Evolutionary conservation across 345 rosid species (phyloP).

Genomic region (Trapa bicornis): DNA sequence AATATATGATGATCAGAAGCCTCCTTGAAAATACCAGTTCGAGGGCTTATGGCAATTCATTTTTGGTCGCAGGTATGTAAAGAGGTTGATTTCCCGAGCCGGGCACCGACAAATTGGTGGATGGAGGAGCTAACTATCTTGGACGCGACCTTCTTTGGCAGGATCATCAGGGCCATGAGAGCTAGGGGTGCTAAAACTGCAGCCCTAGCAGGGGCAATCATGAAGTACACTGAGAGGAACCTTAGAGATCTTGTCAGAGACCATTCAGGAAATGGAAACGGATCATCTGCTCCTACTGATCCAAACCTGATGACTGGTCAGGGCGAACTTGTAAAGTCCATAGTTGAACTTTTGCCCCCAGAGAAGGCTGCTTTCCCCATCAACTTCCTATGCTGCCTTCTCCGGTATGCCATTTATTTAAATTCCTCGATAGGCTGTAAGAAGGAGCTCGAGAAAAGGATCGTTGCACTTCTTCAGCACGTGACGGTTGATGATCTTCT

Average conservation of each 20-base stretch:
- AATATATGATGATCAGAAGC: not conserved
- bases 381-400: constrained; percentile 76
- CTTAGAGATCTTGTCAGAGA: constrained; percentile 71
- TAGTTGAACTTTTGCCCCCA: constrained; percentile 47
- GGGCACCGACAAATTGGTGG: constrained; percentile 91
- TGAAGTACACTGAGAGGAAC: constrained; percentile 58
- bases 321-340: constrained; percentile 48
- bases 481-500: constrained; percentile 67
- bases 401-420: constrained; percentile 62
- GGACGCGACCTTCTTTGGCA: constrained; percentile 37
- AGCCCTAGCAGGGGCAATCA: constrained; percentile 42
- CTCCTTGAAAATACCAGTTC: no score
- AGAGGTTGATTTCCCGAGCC: constrained; percentile 69
- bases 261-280: constrained; percentile 48
- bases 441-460: constrained; percentile 69
- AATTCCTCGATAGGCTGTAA: constrained; percentile 41
- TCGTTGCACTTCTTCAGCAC: constrained; percentile 54
- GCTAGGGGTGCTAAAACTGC: constrained; percentile 51
- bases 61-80: constrained; percentile 38
- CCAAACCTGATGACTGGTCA: constrained; percentile 32
- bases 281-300: constrained; percentile 17
- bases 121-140: constrained; percentile 72
- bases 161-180: constrained; percentile 44
- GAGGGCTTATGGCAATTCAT: not conserved
- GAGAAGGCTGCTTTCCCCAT: constrained; percentile 59